phyloP scores from a whole-genome alignment of 2,329 filamentous ascomycete genomes.

The Fusarium armeniacum region DNA sequence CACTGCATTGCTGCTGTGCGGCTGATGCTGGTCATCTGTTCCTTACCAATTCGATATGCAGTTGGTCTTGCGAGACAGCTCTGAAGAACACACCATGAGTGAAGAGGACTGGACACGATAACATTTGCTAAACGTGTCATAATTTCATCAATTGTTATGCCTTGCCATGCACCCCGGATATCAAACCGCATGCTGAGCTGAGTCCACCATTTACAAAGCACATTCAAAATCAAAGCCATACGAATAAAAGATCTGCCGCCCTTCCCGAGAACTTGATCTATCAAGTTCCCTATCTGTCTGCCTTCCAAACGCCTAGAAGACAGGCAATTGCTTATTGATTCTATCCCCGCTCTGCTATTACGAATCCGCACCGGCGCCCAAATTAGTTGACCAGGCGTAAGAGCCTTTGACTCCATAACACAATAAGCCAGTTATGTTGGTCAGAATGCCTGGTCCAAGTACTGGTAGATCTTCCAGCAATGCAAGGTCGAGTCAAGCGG shows the following conservation, averaged over 20 bases:
- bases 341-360: constrained; percentile 5
- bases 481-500: constrained; percentile 12
- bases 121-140: background rate
- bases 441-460: background rate
- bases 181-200: constrained; percentile 39
- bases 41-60: background rate
- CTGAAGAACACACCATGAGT: background rate
- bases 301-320: constrained; percentile 29
- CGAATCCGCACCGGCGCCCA: constrained; percentile 1
- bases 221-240: constrained; percentile 40
- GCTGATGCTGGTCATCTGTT: background rate
- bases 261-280: constrained; percentile 19
- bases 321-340: constrained; percentile 20
- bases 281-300: constrained; percentile 10
- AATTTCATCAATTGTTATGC: constrained; percentile 39
- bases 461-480: background rate
- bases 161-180: constrained; percentile 34
- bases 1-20: constrained; percentile 15
- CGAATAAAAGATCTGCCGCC: constrained; percentile 36
- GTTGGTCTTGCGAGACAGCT: background rate
- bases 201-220: constrained; percentile 41
- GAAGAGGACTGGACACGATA: background rate
- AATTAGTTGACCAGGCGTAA: background rate
- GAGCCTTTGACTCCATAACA: background rate
- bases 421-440: background rate